These are phyloP conservation scores for Dryas drummondii DNA, from an alignment of 306 rosid species.

Conservation along the genomic window DNA sequence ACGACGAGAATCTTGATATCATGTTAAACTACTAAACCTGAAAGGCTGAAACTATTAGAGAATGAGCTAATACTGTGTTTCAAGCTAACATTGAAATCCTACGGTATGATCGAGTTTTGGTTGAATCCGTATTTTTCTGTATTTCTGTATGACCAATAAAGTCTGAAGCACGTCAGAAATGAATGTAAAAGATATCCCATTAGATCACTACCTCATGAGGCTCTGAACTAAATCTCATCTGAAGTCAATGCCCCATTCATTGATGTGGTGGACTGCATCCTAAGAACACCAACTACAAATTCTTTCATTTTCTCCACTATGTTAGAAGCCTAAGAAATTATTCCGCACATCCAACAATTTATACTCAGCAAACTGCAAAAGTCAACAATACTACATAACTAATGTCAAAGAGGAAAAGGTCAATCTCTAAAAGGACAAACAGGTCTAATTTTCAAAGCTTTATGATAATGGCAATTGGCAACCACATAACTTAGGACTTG, in stretches of 20 bases:
- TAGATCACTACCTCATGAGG: too few species aligned
- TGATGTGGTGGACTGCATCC: background rate
- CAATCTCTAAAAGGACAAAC: slow-evolving; percentile 5
- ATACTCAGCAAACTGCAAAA: background rate
- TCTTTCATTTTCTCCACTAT: background rate
- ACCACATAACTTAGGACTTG: slow-evolving; percentile 30
- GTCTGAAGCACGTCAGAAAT: background rate
- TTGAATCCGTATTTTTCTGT: too few species aligned
- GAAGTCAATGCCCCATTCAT: too few species aligned
- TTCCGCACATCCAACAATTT: slow-evolving; percentile 2
- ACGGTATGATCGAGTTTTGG: too few species aligned
- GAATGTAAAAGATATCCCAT: background rate
- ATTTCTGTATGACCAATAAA: too few species aligned
- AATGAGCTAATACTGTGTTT: too few species aligned
- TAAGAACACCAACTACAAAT: background rate
- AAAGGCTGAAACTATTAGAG: too few species aligned
- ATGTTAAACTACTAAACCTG: too few species aligned
- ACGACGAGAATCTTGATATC: too few species aligned
- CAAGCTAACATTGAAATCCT: too few species aligned
- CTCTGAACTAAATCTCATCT: too few species aligned
- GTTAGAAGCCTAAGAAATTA: background rate
- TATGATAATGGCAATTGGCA: background rate
- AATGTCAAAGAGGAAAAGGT: background rate
- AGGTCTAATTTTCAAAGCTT: background rate
- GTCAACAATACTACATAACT: background rate